Percentiles rank a stretch among this genome's conserved stretches.
These are phyloP conservation scores for Verticillium nonalfalfae DNA, from an alignment of 2,329 filamentous ascomycete genomes.

Conservation along the genomic window DNA sequence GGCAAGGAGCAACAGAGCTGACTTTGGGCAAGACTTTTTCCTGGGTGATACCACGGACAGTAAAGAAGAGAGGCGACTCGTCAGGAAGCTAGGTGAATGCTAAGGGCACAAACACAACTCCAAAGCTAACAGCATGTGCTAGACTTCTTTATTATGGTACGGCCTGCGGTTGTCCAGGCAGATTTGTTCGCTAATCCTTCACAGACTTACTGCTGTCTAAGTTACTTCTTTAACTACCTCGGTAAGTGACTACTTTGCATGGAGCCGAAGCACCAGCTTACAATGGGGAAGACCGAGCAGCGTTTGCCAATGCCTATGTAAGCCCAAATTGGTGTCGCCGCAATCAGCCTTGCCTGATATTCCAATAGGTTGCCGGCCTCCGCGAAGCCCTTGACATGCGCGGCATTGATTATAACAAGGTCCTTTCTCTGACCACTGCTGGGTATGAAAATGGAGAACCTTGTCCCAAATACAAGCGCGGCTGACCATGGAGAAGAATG, in stretches of 20 bases:
- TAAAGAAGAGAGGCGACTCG: conserved; percentile 19
- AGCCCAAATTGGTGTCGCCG: neutral
- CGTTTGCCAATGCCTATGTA: conserved; percentile 12
- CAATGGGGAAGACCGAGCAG: conserved; percentile 5
- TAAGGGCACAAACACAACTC: rapidly evolving
- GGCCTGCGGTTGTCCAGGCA: neutral
- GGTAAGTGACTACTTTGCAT: conserved; percentile 12
- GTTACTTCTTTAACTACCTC: conserved; percentile 30
- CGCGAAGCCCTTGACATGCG: conserved; percentile 46
- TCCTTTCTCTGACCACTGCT: conserved; percentile 39
- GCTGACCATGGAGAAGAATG: neutral
- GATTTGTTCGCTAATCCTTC: neutral
- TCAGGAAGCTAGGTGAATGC: conserved; percentile 19
- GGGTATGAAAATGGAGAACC: neutral
- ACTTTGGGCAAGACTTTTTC: conserved; percentile 7
- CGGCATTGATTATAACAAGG: conserved; percentile 55
- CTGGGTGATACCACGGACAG: conserved; percentile 7
- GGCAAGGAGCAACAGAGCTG: too few species aligned
- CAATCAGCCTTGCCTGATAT: neutral
- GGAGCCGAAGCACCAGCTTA: neutral
- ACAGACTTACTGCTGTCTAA: conserved; percentile 25
- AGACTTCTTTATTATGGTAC: conserved; percentile 25
- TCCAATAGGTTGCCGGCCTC: conserved; percentile 40
- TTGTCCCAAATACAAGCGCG: neutral
- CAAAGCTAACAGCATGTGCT: neutral